phyloP scores from a whole-genome alignment of 1,139 yeast genomes.

The Candida mesenterica region DNA sequence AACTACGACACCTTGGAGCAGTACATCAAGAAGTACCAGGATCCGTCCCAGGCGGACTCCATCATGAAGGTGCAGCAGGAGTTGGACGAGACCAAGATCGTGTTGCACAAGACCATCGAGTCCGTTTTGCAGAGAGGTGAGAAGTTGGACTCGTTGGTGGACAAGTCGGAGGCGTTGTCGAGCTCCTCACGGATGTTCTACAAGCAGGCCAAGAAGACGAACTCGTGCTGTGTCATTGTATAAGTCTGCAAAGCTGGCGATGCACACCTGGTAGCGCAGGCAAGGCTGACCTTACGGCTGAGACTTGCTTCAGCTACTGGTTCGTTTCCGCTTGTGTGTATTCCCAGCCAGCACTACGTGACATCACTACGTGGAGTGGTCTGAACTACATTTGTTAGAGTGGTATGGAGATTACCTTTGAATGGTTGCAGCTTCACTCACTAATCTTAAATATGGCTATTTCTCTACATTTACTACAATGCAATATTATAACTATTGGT shows the following conservation, averaged over 20 bases:
- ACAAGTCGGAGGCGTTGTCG: slow-evolving; percentile 90
- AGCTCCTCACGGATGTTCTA: slow-evolving; percentile 90
- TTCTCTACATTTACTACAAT: neutral
- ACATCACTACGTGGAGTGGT: too few species aligned
- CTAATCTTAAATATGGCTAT: too few species aligned
- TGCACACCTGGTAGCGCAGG: too few species aligned
- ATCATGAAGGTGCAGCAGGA: slow-evolving; percentile 97
- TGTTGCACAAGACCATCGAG: slow-evolving; percentile 92
- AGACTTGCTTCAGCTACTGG: neutral
- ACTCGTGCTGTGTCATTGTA: slow-evolving; percentile 81
- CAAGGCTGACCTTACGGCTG: neutral
- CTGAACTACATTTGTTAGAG: too few species aligned
- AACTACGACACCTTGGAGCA: slow-evolving; percentile 62
- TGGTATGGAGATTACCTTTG: too few species aligned
- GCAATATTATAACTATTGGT: neutral
- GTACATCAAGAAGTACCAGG: slow-evolving; percentile 84
- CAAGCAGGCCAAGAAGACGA: slow-evolving; percentile 96
- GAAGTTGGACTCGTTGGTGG: slow-evolving; percentile 88
- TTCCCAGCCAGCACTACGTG: too few species aligned
- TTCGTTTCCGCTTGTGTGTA: too few species aligned
- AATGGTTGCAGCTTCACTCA: too few species aligned
- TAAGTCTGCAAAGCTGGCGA: too few species aligned
- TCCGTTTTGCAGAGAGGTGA: slow-evolving; percentile 95
- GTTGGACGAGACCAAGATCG: slow-evolving; percentile 95
- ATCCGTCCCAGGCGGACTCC: slow-evolving; percentile 95